Percentiles rank a stretch among this genome's conserved stretches.
Evolutionary conservation across 78 protist genomes (phyloP).

Genomic region (Dictyostelium capitatum): DNA sequence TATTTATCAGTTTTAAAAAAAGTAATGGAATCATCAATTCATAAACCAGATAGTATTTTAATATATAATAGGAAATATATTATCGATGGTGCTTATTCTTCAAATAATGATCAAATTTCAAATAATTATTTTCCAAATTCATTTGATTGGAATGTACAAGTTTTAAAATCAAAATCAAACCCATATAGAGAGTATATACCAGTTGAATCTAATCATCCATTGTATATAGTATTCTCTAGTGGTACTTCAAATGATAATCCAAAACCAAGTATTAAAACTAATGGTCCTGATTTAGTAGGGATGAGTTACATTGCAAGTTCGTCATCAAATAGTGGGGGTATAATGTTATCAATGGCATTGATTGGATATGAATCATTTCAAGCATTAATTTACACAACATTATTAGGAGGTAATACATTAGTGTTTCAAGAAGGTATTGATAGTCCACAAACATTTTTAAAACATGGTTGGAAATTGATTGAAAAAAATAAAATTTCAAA

Average conservation of each 20-base stretch:
- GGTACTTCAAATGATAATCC: constrained; percentile 19
- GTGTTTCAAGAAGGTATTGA: constrained; percentile 71
- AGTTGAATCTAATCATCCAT: neutral
- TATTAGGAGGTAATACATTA: constrained; percentile 55
- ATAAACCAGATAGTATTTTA: neutral
- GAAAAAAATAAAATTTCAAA: constrained; percentile 52
- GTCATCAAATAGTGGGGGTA: too few relatives aligned
- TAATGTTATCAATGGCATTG: too few relatives aligned
- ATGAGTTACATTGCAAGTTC: neutral
- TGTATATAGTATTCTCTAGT: too few relatives aligned
- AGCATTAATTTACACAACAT: neutral
- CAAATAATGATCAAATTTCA: neutral
- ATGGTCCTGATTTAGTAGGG: constrained; percentile 63
- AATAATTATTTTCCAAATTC: too few relatives aligned
- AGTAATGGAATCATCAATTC: neutral
- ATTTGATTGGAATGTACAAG: neutral
- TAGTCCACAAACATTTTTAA: constrained; percentile 39
- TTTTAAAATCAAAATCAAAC: neutral
- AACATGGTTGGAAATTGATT: constrained; percentile 51
- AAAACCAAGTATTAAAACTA: constrained; percentile 44
- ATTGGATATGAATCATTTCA: constrained; percentile 83
- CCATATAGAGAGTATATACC: neutral
- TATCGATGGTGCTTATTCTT: neutral
- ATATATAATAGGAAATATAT: neutral
- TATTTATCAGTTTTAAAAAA: neutral